These are phyloP conservation scores for Aspergillus nanangensis DNA, from an alignment of 495 filamentous ascomycete genomes.

Conservation along the genomic window DNA sequence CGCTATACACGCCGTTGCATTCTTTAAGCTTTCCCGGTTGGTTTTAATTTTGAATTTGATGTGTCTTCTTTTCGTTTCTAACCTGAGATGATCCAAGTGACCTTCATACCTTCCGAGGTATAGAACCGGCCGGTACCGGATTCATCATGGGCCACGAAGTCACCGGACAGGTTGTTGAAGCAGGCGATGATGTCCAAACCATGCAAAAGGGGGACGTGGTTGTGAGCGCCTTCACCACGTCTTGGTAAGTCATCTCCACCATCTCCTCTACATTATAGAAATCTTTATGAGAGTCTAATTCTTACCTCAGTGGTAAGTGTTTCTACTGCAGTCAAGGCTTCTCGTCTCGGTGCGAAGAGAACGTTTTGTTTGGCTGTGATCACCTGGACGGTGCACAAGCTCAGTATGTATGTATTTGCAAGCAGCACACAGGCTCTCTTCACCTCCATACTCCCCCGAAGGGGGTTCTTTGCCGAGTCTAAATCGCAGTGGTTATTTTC, in stretches of 20 bases:
- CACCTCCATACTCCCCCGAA: neutral
- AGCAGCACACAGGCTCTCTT: neutral
- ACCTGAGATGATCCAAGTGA: constrained; percentile 50
- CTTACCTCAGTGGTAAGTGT: constrained; percentile 58
- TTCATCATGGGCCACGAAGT: constrained; percentile 77
- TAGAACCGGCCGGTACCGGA: constrained; percentile 59
- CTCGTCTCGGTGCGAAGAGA: constrained; percentile 79
- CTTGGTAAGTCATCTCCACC: constrained; percentile 58
- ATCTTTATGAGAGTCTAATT: too few relatives aligned
- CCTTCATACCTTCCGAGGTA: constrained; percentile 83
- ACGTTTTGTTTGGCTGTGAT: constrained; percentile 68
- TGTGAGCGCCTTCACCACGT: constrained; percentile 81
- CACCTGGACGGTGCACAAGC: constrained; percentile 84
- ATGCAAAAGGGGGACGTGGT: constrained; percentile 74
- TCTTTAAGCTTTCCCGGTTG: neutral
- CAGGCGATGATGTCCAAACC: constrained; percentile 62
- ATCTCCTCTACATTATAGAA: neutral
- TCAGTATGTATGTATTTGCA: constrained; percentile 55
- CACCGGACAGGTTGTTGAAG: constrained; percentile 66
- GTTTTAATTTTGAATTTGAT: neutral
- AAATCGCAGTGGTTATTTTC: neutral
- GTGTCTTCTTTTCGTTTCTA: neutral
- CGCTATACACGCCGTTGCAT: constrained; percentile 13
- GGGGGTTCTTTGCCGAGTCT: neutral
- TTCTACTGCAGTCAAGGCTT: constrained; percentile 85